Conservation (phyloP, 352 stramenopile genomes). For the Pythium pectinolyticum region DNA sequence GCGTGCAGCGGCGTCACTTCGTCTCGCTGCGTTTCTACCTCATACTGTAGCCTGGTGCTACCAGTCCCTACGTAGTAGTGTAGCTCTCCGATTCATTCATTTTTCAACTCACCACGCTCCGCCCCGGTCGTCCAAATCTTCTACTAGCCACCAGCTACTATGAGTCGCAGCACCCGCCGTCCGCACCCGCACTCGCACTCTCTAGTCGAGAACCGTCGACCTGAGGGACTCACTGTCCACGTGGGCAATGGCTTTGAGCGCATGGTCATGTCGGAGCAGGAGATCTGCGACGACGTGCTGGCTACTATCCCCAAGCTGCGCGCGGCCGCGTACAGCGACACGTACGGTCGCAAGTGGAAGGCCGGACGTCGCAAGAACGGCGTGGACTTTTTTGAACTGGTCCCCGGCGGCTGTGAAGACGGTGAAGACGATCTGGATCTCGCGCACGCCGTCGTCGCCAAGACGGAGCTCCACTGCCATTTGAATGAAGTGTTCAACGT, state of each 20-base stretch:
- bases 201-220: not conserved
- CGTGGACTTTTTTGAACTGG: slow-evolving; percentile 50
- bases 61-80: no score
- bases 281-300: slow-evolving; percentile 64
- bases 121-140: not conserved
- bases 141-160: not conserved
- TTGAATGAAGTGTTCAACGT: slow-evolving; percentile 68
- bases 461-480: slow-evolving; percentile 53
- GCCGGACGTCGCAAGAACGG: slow-evolving; percentile 32
- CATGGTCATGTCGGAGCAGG: slow-evolving; percentile 43
- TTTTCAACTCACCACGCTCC: not conserved
- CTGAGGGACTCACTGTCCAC: slow-evolving; percentile 11
- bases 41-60: no score
- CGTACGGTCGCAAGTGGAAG: slow-evolving; percentile 42
- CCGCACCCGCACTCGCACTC: not conserved
- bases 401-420: slow-evolving; percentile 24
- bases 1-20: no score
- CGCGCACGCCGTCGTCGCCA: slow-evolving; percentile 48
- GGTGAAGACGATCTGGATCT: slow-evolving; percentile 47
- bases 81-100: not conserved
- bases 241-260: slow-evolving; percentile 23
- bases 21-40: no score
- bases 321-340: slow-evolving; percentile 35
- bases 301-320: slow-evolving; percentile 59
- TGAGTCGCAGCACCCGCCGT: not conserved